Conservation (phyloP, 2,329 filamentous ascomycete genomes). For the Apiospora aurea region DNA sequence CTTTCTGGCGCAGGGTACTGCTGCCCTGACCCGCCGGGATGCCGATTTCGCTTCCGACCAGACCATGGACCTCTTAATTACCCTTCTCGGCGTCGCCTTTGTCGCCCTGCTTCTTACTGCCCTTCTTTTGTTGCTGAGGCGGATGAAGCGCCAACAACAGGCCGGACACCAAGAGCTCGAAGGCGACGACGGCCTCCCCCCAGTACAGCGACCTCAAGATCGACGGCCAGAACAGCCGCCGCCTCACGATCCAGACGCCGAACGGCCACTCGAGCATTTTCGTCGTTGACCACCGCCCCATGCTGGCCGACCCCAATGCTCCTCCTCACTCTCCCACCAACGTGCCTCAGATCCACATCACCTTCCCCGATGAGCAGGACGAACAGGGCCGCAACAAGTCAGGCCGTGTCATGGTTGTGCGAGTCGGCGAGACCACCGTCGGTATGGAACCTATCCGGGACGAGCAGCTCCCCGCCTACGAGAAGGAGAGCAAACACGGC, state of each 20-base stretch:
- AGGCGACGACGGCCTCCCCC: slow-evolving; percentile 67
- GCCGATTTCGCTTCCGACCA: slow-evolving; percentile 59
- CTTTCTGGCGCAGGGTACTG: slow-evolving; percentile 48
- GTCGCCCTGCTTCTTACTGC: slow-evolving; percentile 73
- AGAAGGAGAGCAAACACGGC: slow-evolving; percentile 77
- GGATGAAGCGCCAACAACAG: slow-evolving; percentile 59
- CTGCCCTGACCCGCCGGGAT: slow-evolving; percentile 57
- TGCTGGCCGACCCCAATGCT: slow-evolving; percentile 77
- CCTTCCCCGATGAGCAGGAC: slow-evolving; percentile 95
- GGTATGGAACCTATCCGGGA: slow-evolving; percentile 89
- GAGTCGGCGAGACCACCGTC: slow-evolving; percentile 85
- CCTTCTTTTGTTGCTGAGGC: slow-evolving; percentile 75
- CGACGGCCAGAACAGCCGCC: slow-evolving; percentile 58
- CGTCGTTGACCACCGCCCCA: slow-evolving; percentile 75
- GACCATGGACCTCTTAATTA: slow-evolving; percentile 80
- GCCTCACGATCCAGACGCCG: slow-evolving; percentile 65
- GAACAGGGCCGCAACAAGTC: slow-evolving; percentile 81
- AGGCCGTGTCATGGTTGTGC: slow-evolving; percentile 89
- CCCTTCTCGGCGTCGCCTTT: slow-evolving; percentile 79
- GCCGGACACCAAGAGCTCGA: slow-evolving; percentile 36
- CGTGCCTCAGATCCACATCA: slow-evolving; percentile 96
- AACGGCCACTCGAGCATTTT: slow-evolving; percentile 72
- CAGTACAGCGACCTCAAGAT: slow-evolving; percentile 70
- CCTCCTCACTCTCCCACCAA: slow-evolving; percentile 82
- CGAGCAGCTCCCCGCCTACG: slow-evolving; percentile 84